Percentiles rank a stretch among this genome's conserved stretches.
phyloP scores from a whole-genome alignment of 2,329 filamentous ascomycete genomes.

The Alternaria triticina region DNA sequence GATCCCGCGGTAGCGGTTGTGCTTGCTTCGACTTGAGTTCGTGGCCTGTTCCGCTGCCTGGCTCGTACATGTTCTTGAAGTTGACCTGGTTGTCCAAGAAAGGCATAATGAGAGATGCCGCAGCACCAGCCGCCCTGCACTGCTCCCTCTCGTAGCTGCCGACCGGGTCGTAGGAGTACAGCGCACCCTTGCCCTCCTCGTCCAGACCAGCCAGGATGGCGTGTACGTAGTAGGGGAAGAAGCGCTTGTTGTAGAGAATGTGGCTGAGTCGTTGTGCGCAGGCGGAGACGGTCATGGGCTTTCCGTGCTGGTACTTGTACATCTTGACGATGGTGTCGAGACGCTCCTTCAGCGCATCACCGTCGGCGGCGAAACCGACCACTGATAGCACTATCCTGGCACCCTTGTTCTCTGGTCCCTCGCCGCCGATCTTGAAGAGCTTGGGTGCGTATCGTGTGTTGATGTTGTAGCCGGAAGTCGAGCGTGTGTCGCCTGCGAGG shows the following conservation, averaged over 20 bases:
- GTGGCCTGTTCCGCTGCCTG: conserved; percentile 83
- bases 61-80: conserved; percentile 97
- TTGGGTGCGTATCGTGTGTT: conserved; percentile 96
- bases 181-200: conserved; percentile 89
- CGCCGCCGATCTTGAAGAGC: conserved; percentile 95
- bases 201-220: conserved; percentile 94
- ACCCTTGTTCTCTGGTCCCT: conserved; percentile 82
- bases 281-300: conserved; percentile 91
- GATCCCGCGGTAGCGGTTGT: conserved; percentile 71
- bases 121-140: conserved; percentile 90
- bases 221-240: conserved; percentile 98
- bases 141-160: conserved; percentile 97
- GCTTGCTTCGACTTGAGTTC: conserved; percentile 73
- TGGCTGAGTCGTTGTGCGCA: conserved; percentile 95
- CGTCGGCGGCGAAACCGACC: conserved; percentile 94
- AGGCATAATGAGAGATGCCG: conserved; percentile 94
- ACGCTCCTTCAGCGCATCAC: conserved; percentile 89
- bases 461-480: conserved; percentile 95
- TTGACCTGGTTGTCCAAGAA: conserved; percentile 99
- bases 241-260: conserved; percentile 95
- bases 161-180: conserved; percentile 98
- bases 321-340: conserved; percentile 96
- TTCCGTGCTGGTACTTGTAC: conserved; percentile 98
- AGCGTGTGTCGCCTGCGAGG: conserved; percentile 95
- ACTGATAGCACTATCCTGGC: conserved; percentile 90